phyloP scores from a whole-genome alignment of 2,329 filamentous ascomycete species.

The Ilyonectria destructans region DNA sequence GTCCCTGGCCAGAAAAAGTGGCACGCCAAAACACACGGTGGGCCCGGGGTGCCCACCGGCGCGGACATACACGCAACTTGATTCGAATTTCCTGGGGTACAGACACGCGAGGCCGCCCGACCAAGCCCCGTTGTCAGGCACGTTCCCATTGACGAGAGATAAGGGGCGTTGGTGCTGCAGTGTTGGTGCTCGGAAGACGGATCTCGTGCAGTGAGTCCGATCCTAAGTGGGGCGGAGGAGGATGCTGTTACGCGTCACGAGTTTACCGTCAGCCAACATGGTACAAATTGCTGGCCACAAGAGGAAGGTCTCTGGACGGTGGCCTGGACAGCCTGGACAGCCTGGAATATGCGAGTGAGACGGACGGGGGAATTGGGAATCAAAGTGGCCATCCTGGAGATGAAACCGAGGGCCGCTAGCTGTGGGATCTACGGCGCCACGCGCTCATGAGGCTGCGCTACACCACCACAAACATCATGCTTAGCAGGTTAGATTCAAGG shows the following conservation, averaged over 20 bases:
- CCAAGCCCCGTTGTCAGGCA: neutral
- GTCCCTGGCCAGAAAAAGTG: slow-evolving; percentile 28
- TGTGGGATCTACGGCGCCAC: neutral
- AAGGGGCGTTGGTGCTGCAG: slow-evolving; percentile 6
- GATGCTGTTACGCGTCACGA: neutral
- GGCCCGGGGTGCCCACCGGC: neutral
- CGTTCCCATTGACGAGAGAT: slow-evolving; percentile 14
- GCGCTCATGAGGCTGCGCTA: neutral
- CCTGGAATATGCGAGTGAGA: too few species aligned
- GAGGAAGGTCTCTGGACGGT: neutral
- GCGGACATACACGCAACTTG: slow-evolving; percentile 2
- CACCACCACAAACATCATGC: too few species aligned
- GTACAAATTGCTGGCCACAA: neutral
- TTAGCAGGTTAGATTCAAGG: too few species aligned
- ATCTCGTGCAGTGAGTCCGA: neutral
- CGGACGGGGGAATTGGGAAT: too few species aligned
- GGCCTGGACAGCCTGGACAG: too few species aligned
- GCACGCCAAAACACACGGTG: slow-evolving; percentile 5
- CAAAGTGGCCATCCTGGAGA: neutral
- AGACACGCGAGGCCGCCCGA: slow-evolving; percentile 12
- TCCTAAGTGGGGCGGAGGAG: neutral
- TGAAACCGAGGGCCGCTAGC: neutral
- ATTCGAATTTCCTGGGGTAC: slow-evolving; percentile 20
- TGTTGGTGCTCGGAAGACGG: slow-evolving; percentile 6
- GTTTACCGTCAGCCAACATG: neutral